Evolutionary conservation across 2,329 filamentous ascomycete genomes (phyloP), one percentile per base, ranked within the genome.

Genomic region (Dothistroma pini): DNA sequence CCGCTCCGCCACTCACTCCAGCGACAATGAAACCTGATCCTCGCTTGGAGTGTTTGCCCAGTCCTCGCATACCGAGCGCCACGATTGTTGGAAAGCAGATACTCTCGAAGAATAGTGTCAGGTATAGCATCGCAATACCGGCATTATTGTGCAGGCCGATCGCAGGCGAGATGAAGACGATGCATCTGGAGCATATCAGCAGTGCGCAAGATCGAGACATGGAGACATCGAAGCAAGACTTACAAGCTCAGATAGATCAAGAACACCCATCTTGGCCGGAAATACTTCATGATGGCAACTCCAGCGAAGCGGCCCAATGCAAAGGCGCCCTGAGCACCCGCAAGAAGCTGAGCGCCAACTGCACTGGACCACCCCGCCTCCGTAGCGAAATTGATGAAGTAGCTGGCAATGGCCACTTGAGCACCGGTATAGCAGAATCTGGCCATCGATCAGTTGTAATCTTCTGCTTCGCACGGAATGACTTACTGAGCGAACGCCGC

Each of bases 11-110:
- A 16, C 83, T 80, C 0, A 93, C 88, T 66, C 87, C 89, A 4
- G 80, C 87, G 1, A 91, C 83, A 65, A 96, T 86, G 73, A 85
- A 89, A 1, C 89, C 89, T 2, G 86, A 87, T 1, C 89, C 90
- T 62, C 89, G 83, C 79, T 93, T 92, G 38, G 87, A 90, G 76
- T 93, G 87, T 19, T 86, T 83, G 6, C 90, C 90, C 0, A 92
- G 80, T 1, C 89, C 89, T 22, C 90, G 85, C 61, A 96, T 86
- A 2, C 89, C 89, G 12, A 95, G 82, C 3, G 89, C 86, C 67
- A 92, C 91, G 62, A 95, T 87, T 1, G 93, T 86, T 0, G 92
- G 91, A 80, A 90, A 96, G 68, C 91, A 85, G 56, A 91, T 90
- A 0, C 88, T 89, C 93, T 67, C 90, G 70, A 90, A 91, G 75